phyloP scores from a whole-genome alignment of 805 yeast genomes.

The Komagataella pastoris region DNA sequence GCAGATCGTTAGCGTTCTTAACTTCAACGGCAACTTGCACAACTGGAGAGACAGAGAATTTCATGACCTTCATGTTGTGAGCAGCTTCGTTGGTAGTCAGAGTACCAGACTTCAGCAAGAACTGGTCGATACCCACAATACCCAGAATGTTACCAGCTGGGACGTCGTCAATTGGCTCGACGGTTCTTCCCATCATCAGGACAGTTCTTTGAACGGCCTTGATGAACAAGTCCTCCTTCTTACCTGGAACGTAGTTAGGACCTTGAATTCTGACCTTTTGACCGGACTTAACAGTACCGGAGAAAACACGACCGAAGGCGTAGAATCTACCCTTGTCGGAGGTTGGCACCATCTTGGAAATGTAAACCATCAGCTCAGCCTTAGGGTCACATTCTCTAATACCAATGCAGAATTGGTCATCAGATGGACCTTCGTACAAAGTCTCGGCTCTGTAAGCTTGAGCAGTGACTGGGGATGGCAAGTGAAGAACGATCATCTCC shows the following conservation, averaged over 20 bases:
- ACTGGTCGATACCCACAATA: constrained; percentile 99
- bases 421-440: constrained; percentile 97
- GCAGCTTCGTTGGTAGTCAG: constrained; percentile 92
- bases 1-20: constrained; percentile 98
- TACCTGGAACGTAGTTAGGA: constrained; percentile 98
- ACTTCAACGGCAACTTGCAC: constrained; percentile 99
- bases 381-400: constrained; percentile 97
- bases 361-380: constrained; percentile 97
- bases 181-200: constrained; percentile 98
- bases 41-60: constrained; percentile 99
- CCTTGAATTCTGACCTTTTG: constrained; percentile 99
- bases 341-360: constrained; percentile 99
- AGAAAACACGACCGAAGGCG: constrained; percentile 99
- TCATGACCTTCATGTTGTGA: constrained; percentile 99
- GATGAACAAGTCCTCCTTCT: constrained; percentile 93
- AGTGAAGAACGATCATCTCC: constrained; percentile 97
- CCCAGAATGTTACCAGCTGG: constrained; percentile 99
- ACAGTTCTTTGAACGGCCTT: constrained; percentile 99
- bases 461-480: constrained; percentile 99
- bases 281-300: constrained; percentile 99
- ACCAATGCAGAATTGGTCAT: constrained; percentile 81
- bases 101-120: constrained; percentile 98
- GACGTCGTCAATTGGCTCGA: constrained; percentile 97
- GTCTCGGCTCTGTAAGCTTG: constrained; percentile 98
- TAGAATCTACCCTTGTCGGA: constrained; percentile 99